Percentiles rank a stretch among this genome's conserved stretches.
These are phyloP conservation scores for Penicillium sp. DNA, from an alignment of 2,329 filamentous ascomycete species.

Conservation along the genomic window DNA sequence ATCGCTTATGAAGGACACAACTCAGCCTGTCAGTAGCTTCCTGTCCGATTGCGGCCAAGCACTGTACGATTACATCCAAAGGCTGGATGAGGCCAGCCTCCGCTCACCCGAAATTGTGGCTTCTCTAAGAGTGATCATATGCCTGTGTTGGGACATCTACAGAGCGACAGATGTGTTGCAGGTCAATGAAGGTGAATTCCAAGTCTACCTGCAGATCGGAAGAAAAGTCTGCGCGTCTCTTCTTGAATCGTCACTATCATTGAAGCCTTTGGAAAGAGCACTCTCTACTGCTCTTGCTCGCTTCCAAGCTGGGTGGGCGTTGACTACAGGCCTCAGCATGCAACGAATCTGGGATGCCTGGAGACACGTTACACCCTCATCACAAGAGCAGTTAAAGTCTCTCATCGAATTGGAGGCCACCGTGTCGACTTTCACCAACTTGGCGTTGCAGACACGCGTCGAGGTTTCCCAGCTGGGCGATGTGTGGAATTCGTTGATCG, in stretches of 20 bases:
- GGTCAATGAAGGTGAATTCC: slow-evolving; percentile 57
- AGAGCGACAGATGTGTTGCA: slow-evolving; percentile 42
- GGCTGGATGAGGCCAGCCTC: slow-evolving; percentile 30
- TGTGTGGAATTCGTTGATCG: slow-evolving; percentile 42
- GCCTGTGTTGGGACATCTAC: slow-evolving; percentile 55
- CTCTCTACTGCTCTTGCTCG: slow-evolving; percentile 46
- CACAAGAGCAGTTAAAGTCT: slow-evolving; percentile 35
- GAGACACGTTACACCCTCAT: slow-evolving; percentile 59
- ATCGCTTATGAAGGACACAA: slow-evolving; percentile 45
- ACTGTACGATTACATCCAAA: slow-evolving; percentile 39
- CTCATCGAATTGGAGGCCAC: slow-evolving; percentile 40
- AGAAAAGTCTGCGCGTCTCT: slow-evolving; percentile 38
- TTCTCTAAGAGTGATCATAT: slow-evolving; percentile 37
- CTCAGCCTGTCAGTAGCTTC: slow-evolving; percentile 43
- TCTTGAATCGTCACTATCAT: slow-evolving; percentile 25
- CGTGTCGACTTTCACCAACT: slow-evolving; percentile 40
- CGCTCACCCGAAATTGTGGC: slow-evolving; percentile 28
- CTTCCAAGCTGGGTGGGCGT: slow-evolving; percentile 70
- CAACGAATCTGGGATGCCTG: slow-evolving; percentile 74
- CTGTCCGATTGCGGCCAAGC: slow-evolving; percentile 41
- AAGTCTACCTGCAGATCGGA: slow-evolving; percentile 54
- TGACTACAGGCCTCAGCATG: slow-evolving; percentile 78
- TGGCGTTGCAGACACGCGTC: slow-evolving; percentile 40
- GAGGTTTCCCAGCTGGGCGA: slow-evolving; percentile 39
- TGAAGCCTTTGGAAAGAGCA: slow-evolving; percentile 31